Percentiles rank a stretch among this genome's conserved stretches.
Evolutionary conservation across 176 grass and related monocot genomes (phyloP).

Genomic region (Bolboschoenus planiculmis): DNA sequence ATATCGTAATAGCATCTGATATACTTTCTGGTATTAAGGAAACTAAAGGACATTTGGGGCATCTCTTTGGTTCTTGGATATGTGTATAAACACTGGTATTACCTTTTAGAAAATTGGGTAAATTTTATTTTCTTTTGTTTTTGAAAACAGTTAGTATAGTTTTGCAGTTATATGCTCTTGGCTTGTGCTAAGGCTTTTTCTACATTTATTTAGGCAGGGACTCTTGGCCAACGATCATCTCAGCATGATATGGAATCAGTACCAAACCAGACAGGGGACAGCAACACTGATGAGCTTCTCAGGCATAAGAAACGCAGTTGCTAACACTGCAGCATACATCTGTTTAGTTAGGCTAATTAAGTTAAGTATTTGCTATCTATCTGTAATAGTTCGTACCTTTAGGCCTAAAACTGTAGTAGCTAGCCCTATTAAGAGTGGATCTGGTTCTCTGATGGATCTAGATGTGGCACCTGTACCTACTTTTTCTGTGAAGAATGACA

Average conservation of each 20-base stretch:
- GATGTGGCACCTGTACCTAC: not conserved
- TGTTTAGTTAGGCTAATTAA: constrained; percentile 13
- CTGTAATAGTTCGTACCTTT: constrained; percentile 21
- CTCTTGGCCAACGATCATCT: not conserved
- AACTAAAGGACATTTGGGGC: not conserved
- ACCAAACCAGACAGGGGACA: constrained; percentile 29
- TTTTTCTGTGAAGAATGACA: not conserved
- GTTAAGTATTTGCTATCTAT: constrained; percentile 17
- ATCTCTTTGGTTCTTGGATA: not conserved
- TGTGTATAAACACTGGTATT: not conserved
- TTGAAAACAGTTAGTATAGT: not conserved
- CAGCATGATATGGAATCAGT: constrained; percentile 24
- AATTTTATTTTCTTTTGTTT: not conserved
- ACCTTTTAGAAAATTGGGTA: not conserved
- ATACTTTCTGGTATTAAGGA: not conserved
- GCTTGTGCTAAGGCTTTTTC: not conserved
- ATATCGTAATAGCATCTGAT: not conserved
- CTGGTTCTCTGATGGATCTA: constrained; percentile 25
- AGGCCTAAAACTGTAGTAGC: not conserved
- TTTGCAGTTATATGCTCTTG: not conserved
- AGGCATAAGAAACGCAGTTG: constrained; percentile 27
- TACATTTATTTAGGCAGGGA: constrained; percentile 25
- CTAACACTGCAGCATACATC: not conserved
- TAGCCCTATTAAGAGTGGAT: not conserved
- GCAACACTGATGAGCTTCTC: constrained; percentile 27